Base-by-base conservation (phyloP, 108 stramenopile species). In the Cylindrotheca closterium region DNA sequence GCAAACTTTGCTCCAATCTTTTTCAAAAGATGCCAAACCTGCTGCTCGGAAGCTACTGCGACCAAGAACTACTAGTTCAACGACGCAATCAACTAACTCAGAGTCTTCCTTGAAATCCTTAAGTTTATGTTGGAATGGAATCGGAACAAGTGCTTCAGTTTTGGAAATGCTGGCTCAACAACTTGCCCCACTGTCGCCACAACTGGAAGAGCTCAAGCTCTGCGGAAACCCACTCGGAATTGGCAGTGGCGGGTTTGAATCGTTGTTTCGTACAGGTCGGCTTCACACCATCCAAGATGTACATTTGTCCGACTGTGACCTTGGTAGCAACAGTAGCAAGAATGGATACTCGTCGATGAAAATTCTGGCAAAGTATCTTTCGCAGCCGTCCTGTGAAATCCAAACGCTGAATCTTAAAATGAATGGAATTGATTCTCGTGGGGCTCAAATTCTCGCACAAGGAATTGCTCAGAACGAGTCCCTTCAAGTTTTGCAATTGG, bases 181-280 rank as follows among this genome's bases (percentile, higher is more conserved):
- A 18, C 2, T 28, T 58, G 10, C 32, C 19, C 17, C 4, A 2
- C 23, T 30, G 2, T 15, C 37, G 34, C 18, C 4, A 2, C 18
- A 33, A 10, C 22, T 58, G 4, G 17, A 2, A 3, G 23, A 12
- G 33, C 2, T 58, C 19, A 30, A 34, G 5, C 22, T 58, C 7
- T 37, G 58, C 32, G 58, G 58, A 2, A 58, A 58, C 22, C 58
- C 31, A 3, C n/a, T n/a, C n/a, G n/a, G n/a, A n/a, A 58, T 58
- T n/a, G 34, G 34, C 4, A n/a, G 30, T 31, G 17, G 32, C 17
- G 58, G 58, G 34, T 33, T 58, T n/a, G n/a, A 7, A 18, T 28
- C 18, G 2, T 37, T 58, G 34, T 5, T 58, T 4, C n/a, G 32
- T 4, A 18, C 5, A 4, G 58, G 58, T 15, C 8, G 32, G 3